Conservation (phyloP, 441 rosid genomes). For the Populus trichocarpa region DNA sequence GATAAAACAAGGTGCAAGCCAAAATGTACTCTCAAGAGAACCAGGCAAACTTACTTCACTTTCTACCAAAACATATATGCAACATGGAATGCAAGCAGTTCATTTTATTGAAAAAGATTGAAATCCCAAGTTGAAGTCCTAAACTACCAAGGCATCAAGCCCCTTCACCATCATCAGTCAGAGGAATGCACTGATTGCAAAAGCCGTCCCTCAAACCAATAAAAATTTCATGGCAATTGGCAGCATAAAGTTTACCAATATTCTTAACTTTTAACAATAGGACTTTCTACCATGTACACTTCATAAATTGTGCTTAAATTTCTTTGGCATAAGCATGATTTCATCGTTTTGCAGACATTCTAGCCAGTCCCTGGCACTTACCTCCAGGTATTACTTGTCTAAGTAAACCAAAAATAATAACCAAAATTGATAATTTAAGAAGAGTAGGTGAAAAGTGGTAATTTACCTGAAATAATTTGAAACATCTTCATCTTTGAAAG, state of each 20-base stretch:
- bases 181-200: neutral
- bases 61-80: neutral
- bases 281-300: neutral
- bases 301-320: neutral
- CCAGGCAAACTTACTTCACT: neutral
- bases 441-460: neutral
- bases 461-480: slow-evolving; percentile 78
- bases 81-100: neutral
- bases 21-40: neutral
- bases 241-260: neutral
- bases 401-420: neutral
- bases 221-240: neutral
- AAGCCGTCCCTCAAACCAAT: neutral
- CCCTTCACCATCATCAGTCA: neutral
- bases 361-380: neutral
- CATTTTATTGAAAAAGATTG: neutral
- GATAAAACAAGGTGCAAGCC: neutral
- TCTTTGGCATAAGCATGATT: neutral
- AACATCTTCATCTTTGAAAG: slow-evolving; percentile 87
- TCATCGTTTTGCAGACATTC: neutral
- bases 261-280: neutral
- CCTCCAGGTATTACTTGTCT: neutral
- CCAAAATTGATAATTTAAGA: neutral
- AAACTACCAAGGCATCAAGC: neutral
- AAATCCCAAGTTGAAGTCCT: neutral